Base-by-base conservation (phyloP, 768 basidiomycete species). In the Hericium erinaceus region DNA sequence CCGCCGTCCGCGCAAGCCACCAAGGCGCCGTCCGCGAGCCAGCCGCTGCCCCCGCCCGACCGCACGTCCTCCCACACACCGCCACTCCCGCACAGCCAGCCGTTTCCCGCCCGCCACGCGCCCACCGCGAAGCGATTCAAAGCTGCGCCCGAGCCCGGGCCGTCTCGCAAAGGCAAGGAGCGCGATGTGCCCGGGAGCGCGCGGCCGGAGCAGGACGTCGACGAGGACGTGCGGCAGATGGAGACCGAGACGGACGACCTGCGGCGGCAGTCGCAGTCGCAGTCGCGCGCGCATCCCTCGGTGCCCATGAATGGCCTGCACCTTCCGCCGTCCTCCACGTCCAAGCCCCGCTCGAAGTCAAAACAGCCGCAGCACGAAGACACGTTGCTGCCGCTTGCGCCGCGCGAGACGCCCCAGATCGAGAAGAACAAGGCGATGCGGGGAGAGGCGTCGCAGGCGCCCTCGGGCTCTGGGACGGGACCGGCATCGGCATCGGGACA, bases 181-280 rank as follows among this genome's bases (percentile, higher is more conserved):
- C 70, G 69, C 57, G 69, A 71, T 58, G 68, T 71, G 16, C 69
- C 71, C 18, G 59, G 72, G 12, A 68, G 71, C 18, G 72, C 72
- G 39, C 76, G 77, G 9, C 80, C 82, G 44, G 74, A 74, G 39
- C 74, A 74, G 0, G 78, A 80, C 41, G 72, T 85, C 3, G 86
- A 89, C 58, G 77, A 81, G 54, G 86, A 85, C 58, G 76, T 87
- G n/a, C 79, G 82, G 13, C 80, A 76, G 39, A 89, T 89, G 85
- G 79, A 87, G 54, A 79, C 82, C 38, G 87, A 90, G 69, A 77
- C 81, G 0, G 84, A 86, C 62, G 68, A 74, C 56, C 73, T 89
- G 48, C 79, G 85, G 20, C 78, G 80, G 38, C 71, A 74, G n/a
- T 83, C 83, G 0, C 80, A 80, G 48, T 77, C 80, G 24, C 75